Base-by-base conservation (phyloP, 2,329 filamentous ascomycete species). In the Epichloe sp. region DNA sequence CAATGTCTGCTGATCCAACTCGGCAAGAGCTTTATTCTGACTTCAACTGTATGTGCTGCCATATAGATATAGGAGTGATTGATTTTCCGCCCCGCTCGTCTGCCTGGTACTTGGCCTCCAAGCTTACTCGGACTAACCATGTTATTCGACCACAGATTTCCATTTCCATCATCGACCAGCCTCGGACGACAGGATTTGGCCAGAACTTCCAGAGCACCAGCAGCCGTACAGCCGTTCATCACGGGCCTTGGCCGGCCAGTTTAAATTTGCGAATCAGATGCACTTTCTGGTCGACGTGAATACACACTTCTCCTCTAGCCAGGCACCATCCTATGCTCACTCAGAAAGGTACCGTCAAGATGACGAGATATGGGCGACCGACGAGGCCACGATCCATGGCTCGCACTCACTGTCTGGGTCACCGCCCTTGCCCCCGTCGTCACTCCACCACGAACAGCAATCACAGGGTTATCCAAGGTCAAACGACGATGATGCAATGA, bases 1-100 rank as follows among this genome's bases (percentile, higher is more conserved):
- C 31, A 19, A 49, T 49, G 48, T n/a, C 48, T 44, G 48, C 41
- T 31, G 40, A 49, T 17, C 23, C 48, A 44, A 37, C 40, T 10
- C 48, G 48, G 41, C 48, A 36, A 21, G 40, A 44, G 5, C 21
- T 23, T 10, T 49, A 37, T 12, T 17, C 40, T 2, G 36, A 43
- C 14, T 26, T 49, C 34, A 40, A 49, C 17, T 5, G 48, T 49
- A 44, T 2, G 48, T 49, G 8, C 19, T 47, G 11, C 26, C 8
- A 1, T 26, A 14, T 15, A 31, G 3, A 10, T 0, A 8, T 26
- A 26, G 26, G 26, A 8, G 26, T 26, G 26, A 26, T 26, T 3
- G 26, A 26, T 26, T 1, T 2, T 26, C 26, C 26, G 2, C 7
- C 2, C 8, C 1, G 26, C 26, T 26, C 26, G 26, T 26, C 26